Evolutionary conservation across 2,329 filamentous ascomycete genomes (phyloP).

Genomic region (Aspergillus japonicus): DNA sequence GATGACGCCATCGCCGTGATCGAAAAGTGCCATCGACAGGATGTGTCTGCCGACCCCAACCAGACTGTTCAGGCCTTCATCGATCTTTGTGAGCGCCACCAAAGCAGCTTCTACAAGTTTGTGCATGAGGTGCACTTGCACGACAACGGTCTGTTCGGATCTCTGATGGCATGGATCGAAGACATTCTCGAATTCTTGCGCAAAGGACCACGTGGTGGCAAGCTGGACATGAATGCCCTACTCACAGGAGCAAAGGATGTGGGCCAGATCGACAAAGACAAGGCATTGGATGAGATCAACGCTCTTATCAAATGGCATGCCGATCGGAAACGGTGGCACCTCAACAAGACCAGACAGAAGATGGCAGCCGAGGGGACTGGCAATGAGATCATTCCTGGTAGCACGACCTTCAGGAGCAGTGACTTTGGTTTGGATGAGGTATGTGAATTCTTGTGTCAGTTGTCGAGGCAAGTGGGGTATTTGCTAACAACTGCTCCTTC

Average conservation of each 20-base stretch:
- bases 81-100: constrained; percentile 89
- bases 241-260: constrained; percentile 75
- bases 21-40: constrained; percentile 66
- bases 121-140: constrained; percentile 96
- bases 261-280: constrained; percentile 66
- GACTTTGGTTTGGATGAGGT: constrained; percentile 90
- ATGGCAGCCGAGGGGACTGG: constrained; percentile 80
- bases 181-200: constrained; percentile 90
- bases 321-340: constrained; percentile 94
- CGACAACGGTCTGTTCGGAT: constrained; percentile 93
- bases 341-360: constrained; percentile 96
- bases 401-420: constrained; percentile 65
- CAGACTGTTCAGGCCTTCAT: constrained; percentile 98
- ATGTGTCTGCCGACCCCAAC: constrained; percentile 92
- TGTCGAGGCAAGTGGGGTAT: neutral
- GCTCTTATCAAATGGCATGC: constrained; percentile 89
- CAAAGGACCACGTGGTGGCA: constrained; percentile 78
- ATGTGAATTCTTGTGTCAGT: constrained; percentile 22
- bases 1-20: constrained; percentile 88
- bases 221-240: constrained; percentile 89
- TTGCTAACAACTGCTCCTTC: neutral
- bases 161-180: constrained; percentile 96
- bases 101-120: constrained; percentile 98
- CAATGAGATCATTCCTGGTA: constrained; percentile 53
- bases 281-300: constrained; percentile 78